Evolutionary conservation across 208 protist species (phyloP), one percentile per base, ranked within the genome.

Genomic region (Borovskyia barvae): DNA sequence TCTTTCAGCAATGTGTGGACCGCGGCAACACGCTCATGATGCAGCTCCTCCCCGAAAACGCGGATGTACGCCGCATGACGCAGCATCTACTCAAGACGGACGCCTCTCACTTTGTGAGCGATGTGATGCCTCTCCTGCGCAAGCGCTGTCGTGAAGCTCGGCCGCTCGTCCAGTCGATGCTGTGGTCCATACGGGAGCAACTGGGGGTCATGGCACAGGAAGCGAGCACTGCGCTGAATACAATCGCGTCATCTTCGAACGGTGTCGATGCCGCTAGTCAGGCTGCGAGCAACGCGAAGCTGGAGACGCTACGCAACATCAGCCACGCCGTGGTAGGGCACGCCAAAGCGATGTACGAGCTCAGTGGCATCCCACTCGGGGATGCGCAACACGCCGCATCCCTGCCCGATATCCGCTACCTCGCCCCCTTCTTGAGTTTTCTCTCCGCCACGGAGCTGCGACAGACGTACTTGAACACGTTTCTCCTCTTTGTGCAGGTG

Each of bases 341-440:
- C 28, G 64, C 69, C 11, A 75, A 75, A 45, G 74, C 76, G 4
- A 87, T 90, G 79, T 90, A 90, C 54, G 72, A 82, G 37, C 66
- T 48, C 25, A 82, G 75, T 42, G 64, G 52, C 29, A 86, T 85
- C 33, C 76, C 75, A 11, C 40, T 83, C 1, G 42, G 54, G 19
- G 6, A 60, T 48, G 52, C 65, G 39, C 6, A 20, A 9, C 17
- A 32, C 15, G 48, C 54, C 3, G 36, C 54, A 30, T 54, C 61
- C 0, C 48, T 87, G 28, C 78, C 59, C 14, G 85, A 92, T 40
- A 77, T 85, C 32, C 85, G 85, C 42, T 92, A 85, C 66, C 15
- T 92, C 20, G 75, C 80, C 17, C 85, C 85, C 0, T 88, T 92
- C 55, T 58, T 92, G n/a, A 77, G 85, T 52, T 75, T 87, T n/a